Base-by-base conservation (phyloP, 2,329 filamentous ascomycete species). In the Colletotrichum brevisporum region DNA sequence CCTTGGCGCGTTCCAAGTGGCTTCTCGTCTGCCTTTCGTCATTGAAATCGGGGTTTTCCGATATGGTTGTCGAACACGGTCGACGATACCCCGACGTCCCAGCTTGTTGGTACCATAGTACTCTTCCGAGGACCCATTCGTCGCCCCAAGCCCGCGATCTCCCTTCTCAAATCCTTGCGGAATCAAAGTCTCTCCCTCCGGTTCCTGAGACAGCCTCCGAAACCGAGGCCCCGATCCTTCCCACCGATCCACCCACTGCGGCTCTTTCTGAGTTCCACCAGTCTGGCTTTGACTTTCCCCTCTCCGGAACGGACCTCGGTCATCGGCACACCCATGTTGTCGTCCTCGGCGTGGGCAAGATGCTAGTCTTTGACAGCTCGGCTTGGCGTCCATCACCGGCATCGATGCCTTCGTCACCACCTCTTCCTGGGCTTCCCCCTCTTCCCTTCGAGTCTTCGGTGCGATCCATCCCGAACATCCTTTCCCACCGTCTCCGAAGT, bases 201-300 rank as follows among this genome's bases (percentile, higher is more conserved):
- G 9, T 55, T 36, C 18, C 47, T 2, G 36, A n/a, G 27, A 18
- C 1, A 18, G 24, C 24, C 6, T 6, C 24, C n/a, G 31, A n/a
- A 21, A 13, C 24, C 12, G 13, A 59, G 27, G 21, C 54, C 16
- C 16, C 54, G 5, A 45, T 16, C 2, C 2, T 45, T 10, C 16
- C 50, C 6, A 41, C 55, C n/a, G 26, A 51, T 18, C 18, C 41
- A 4, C 51, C 26, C 24, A 51, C 55, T 51, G 24, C 8, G 50
- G 61, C 66, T 69, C 62, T 66, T 69, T 69, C 54, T 66, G 15
- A 27, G 10, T 55, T 59, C 54, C 54, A 36, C 9, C 52, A 12
- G 21, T 60, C 31, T 60, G 62, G 62, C 66, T 62, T 55, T 10
- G 6, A 3, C 31, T 13, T 21, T 36, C 41, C 31, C 9, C 16